phyloP scores from a whole-genome alignment of 1,139 yeast genomes.

The Kazachstania sp. region DNA sequence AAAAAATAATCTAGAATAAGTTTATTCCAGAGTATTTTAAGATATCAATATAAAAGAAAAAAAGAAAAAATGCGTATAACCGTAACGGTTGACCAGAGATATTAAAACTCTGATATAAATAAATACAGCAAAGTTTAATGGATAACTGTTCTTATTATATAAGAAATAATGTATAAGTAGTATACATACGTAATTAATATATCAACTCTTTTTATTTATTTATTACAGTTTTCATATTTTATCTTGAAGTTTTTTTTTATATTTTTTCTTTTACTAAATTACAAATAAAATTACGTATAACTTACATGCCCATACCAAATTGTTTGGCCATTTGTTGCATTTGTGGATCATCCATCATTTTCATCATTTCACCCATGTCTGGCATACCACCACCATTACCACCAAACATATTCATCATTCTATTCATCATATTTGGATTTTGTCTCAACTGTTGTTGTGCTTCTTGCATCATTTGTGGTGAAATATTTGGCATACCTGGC shows the following conservation, averaged over 20 bases:
- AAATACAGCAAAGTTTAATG: too few species aligned
- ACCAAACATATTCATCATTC: slow-evolving; percentile 45
- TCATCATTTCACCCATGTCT: slow-evolving; percentile 47
- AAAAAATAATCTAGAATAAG: background rate
- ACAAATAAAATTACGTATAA: background rate
- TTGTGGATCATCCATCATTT: slow-evolving; percentile 59
- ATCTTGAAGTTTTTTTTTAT: background rate
- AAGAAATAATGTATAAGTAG: too few species aligned
- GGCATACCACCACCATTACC: slow-evolving; percentile 41
- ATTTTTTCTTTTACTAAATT: background rate
- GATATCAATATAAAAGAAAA: background rate
- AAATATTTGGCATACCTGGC: slow-evolving; percentile 34
- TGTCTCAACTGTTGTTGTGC: slow-evolving; percentile 50
- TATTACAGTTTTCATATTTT: too few species aligned
- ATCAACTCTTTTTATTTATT: too few species aligned
- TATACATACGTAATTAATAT: too few species aligned
- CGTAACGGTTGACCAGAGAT: too few species aligned
- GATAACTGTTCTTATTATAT: too few species aligned
- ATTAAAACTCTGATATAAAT: too few species aligned
- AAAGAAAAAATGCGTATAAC: background rate
- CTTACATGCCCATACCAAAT: slow-evolving; percentile 37
- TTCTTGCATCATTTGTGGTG: slow-evolving; percentile 34
- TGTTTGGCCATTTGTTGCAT: slow-evolving; percentile 76
- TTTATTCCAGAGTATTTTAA: background rate
- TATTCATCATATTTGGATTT: slow-evolving; percentile 61